phyloP scores from a whole-genome alignment of 495 filamentous ascomycete genomes.

The Podospora didyma region DNA sequence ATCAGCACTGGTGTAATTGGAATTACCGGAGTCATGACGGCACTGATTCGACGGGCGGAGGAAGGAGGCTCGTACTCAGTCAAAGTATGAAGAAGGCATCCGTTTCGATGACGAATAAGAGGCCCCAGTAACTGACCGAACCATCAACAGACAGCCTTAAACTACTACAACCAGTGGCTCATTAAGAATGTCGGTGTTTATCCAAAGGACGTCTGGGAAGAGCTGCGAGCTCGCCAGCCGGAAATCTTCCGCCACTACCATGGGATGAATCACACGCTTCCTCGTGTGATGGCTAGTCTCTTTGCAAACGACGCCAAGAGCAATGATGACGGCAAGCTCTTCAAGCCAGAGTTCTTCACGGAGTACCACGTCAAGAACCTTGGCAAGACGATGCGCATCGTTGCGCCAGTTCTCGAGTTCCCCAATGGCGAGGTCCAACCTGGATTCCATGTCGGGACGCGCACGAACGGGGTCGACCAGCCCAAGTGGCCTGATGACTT shows the following conservation, averaged over 20 bases:
- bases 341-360: not conserved
- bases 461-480: conserved; percentile 1
- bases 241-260: not conserved
- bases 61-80: not conserved
- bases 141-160: not conserved
- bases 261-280: not conserved
- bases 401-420: not conserved
- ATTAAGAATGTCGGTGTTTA: not conserved
- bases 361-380: not conserved
- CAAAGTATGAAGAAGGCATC: too few relatives aligned
- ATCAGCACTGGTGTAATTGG: not conserved
- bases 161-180: conserved; percentile 4
- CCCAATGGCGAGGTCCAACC: not conserved
- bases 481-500: conserved; percentile 1
- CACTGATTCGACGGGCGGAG: not conserved
- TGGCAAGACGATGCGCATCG: not conserved
- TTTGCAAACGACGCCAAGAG: not conserved
- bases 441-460: not conserved
- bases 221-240: not conserved
- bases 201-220: not conserved
- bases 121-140: not conserved
- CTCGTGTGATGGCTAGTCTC: not conserved
- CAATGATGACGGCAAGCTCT: not conserved
- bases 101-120: too few relatives aligned
- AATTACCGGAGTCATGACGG: not conserved